Evolutionary conservation across 2,329 filamentous ascomycete species (phyloP).

Genomic region (Pseudogymnoascus sp.): DNA sequence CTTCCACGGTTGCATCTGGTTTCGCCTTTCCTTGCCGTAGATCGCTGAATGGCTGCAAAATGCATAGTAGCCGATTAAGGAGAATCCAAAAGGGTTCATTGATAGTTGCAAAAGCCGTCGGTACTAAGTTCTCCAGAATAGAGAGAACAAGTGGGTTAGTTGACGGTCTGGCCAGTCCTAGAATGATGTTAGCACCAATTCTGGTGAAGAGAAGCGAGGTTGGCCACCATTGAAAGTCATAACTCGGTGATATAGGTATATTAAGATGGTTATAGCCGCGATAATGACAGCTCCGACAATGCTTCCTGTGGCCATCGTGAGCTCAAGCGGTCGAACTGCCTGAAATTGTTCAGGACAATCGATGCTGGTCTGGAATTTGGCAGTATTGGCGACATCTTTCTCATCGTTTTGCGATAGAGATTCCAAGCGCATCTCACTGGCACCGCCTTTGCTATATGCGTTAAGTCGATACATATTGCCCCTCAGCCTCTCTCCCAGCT

Average conservation of each 20-base stretch:
- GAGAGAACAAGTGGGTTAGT: slow-evolving; percentile 26
- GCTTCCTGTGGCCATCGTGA: slow-evolving; percentile 13
- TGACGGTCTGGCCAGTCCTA: slow-evolving; percentile 18
- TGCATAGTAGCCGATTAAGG: slow-evolving; percentile 43
- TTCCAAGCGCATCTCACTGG: neutral
- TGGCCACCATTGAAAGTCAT: slow-evolving; percentile 16
- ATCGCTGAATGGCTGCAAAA: slow-evolving; percentile 47
- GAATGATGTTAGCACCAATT: neutral
- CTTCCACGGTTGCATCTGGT: slow-evolving; percentile 33
- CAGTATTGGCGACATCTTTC: neutral
- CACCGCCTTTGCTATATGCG: neutral
- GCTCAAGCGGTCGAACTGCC: slow-evolving; percentile 16
- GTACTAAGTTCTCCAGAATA: slow-evolving; percentile 41
- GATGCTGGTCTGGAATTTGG: neutral
- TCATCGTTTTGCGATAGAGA: neutral
- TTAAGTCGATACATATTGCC: neutral
- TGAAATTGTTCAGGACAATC: neutral
- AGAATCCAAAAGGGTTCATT: slow-evolving; percentile 51
- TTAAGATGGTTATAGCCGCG: slow-evolving; percentile 11
- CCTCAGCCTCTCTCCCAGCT: neutral
- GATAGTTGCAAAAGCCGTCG: slow-evolving; percentile 45
- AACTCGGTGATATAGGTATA: slow-evolving; percentile 13
- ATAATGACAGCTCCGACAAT: neutral
- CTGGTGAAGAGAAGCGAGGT: neutral
- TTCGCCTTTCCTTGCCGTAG: slow-evolving; percentile 35